These are phyloP conservation scores for Gamsiella multidivaricata DNA, from an alignment of 192 early-diverging fungal species.

Conservation along the genomic window DNA sequence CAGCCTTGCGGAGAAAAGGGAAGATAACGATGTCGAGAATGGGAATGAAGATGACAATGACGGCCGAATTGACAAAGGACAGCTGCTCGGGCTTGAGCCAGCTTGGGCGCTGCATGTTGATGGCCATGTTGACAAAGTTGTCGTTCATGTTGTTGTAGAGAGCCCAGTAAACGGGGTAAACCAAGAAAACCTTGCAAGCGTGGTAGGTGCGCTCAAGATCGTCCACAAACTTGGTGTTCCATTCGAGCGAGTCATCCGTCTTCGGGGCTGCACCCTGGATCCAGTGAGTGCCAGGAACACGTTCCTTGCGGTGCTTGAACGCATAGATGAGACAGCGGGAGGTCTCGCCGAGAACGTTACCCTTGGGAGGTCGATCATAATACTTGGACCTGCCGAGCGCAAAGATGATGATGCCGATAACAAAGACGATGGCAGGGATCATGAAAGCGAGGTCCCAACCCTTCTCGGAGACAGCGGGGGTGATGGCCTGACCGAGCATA, in stretches of 20 bases:
- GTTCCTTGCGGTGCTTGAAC: slow-evolving; percentile 43
- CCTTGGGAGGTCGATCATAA: slow-evolving; percentile 63
- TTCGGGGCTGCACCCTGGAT: slow-evolving; percentile 61
- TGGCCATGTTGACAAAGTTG: slow-evolving; percentile 71
- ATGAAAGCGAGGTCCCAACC: slow-evolving; percentile 70
- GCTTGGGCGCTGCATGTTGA: slow-evolving; percentile 62
- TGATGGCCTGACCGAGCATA: slow-evolving; percentile 68
- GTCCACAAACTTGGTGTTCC: slow-evolving; percentile 68
- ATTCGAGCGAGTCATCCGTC: slow-evolving; percentile 52
- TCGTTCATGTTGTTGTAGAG: slow-evolving; percentile 73
- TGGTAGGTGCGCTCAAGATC: slow-evolving; percentile 65
- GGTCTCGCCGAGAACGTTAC: slow-evolving; percentile 65
- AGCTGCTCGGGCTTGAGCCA: slow-evolving; percentile 52
- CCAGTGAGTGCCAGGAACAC: slow-evolving; percentile 38
- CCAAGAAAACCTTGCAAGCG: slow-evolving; percentile 74
- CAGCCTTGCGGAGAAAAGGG: slow-evolving; percentile 67
- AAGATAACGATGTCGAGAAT: slow-evolving; percentile 68
- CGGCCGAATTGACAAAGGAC: slow-evolving; percentile 60
- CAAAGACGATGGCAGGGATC: slow-evolving; percentile 68
- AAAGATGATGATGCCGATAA: slow-evolving; percentile 65
- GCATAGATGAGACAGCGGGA: slow-evolving; percentile 53
- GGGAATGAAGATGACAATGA: slow-evolving; percentile 68
- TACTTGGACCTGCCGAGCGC: slow-evolving; percentile 63
- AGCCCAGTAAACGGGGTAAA: slow-evolving; percentile 73
- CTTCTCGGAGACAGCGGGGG: slow-evolving; percentile 64